phyloP scores from a whole-genome alignment of 1,284 basidiomycete species.

The Austroboletus niveus region DNA sequence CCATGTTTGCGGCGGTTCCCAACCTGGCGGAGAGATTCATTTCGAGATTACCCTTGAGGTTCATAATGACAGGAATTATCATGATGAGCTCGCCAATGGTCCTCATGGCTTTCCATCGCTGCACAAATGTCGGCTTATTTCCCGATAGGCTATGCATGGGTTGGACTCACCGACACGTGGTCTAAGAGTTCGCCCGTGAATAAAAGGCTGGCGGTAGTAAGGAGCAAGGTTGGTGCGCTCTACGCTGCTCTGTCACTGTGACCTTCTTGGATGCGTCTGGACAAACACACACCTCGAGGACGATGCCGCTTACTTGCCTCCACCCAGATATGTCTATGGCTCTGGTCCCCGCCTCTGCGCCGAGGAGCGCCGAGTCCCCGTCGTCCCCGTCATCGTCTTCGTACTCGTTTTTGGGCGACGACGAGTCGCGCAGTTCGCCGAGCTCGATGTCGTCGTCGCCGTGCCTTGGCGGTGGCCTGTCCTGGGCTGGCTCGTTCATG shows the following conservation, averaged over 20 bases:
- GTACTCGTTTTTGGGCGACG: slow-evolving; percentile 16
- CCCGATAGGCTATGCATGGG: slow-evolving; percentile 5
- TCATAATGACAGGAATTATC: slow-evolving; percentile 92
- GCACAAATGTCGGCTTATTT: slow-evolving; percentile 8
- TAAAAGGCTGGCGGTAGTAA: slow-evolving; percentile 72
- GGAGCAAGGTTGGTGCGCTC: slow-evolving; percentile 71
- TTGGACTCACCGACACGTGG: slow-evolving; percentile 71
- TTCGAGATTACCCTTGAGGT: slow-evolving; percentile 95
- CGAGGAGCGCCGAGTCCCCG: slow-evolving; percentile 36
- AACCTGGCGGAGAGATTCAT: slow-evolving; percentile 88
- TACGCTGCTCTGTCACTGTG: slow-evolving; percentile 30
- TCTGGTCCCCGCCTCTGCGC: slow-evolving; percentile 26
- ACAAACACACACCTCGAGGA: slow-evolving; percentile 57
- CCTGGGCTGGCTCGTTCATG: slow-evolving; percentile 12
- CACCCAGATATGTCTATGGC: slow-evolving; percentile 34
- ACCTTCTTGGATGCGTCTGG: not conserved
- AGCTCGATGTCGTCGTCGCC: slow-evolving; percentile 37
- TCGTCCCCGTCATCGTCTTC: slow-evolving; percentile 30
- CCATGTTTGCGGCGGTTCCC: slow-evolving; percentile 79
- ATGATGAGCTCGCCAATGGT: slow-evolving; percentile 95
- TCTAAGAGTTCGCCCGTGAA: slow-evolving; percentile 90
- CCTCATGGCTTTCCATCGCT: slow-evolving; percentile 89
- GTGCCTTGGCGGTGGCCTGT: slow-evolving; percentile 1
- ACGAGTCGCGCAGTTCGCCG: slow-evolving; percentile 29
- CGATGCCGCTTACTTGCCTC: slow-evolving; percentile 56